Conservation (phyloP, 2,329 filamentous ascomycete genomes). For the Blumeriella jaapii region DNA sequence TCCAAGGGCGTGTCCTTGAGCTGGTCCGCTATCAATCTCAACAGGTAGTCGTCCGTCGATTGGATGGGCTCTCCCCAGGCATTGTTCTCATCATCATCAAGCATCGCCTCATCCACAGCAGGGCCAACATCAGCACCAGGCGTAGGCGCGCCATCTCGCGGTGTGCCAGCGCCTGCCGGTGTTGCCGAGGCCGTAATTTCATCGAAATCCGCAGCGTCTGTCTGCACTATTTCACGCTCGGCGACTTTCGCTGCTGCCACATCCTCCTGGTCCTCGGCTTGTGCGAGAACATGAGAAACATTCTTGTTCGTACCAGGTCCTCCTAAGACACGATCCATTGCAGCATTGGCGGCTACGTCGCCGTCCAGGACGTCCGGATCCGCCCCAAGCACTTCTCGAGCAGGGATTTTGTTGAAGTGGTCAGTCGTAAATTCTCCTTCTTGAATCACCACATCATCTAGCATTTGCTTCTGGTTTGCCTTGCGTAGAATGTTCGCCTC, state of each 20-base stretch:
- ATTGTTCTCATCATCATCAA: slow-evolving; percentile 40
- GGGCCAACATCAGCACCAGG: slow-evolving; percentile 30
- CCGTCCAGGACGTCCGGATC: slow-evolving; percentile 42
- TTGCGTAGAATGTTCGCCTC: slow-evolving; percentile 97
- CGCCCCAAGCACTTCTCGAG: slow-evolving; percentile 55
- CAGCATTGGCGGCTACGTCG: slow-evolving; percentile 64
- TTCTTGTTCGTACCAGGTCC: slow-evolving; percentile 43
- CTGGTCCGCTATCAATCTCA: slow-evolving; percentile 53
- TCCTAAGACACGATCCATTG: slow-evolving; percentile 77
- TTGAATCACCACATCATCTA: slow-evolving; percentile 97
- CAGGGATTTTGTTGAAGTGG: slow-evolving; percentile 70
- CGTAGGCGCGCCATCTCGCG: slow-evolving; percentile 27
- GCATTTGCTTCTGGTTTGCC: slow-evolving; percentile 92
- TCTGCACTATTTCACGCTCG: slow-evolving; percentile 74
- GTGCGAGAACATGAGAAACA: slow-evolving; percentile 66
- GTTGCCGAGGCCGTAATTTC: slow-evolving; percentile 38
- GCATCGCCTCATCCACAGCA: slow-evolving; percentile 12
- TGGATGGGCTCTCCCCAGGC: slow-evolving; percentile 46
- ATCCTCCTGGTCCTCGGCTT: slow-evolving; percentile 87
- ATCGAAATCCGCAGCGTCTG: slow-evolving; percentile 76
- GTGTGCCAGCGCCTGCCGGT: slow-evolving; percentile 22
- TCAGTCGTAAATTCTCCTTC: slow-evolving; percentile 97
- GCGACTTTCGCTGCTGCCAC: slow-evolving; percentile 78
- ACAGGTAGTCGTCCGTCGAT: slow-evolving; percentile 66
- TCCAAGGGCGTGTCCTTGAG: slow-evolving; percentile 49